Evolutionary conservation across 2,329 filamentous ascomycete genomes (phyloP).

Genomic region (Ophiostoma sp.): DNA sequence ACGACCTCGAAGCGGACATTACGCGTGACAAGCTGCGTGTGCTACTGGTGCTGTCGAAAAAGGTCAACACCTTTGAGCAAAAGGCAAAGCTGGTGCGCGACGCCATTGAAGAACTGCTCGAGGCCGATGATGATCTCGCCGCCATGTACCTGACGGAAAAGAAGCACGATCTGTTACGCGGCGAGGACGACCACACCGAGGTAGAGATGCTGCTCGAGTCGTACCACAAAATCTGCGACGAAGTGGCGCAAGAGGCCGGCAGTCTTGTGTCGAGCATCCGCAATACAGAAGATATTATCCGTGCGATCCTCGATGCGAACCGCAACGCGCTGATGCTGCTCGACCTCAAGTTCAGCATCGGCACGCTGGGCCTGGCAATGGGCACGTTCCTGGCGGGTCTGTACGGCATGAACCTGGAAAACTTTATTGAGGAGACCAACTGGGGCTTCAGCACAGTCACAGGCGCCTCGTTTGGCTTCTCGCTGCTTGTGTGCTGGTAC

Average conservation of each 20-base stretch:
- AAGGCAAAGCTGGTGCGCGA: slow-evolving; percentile 91
- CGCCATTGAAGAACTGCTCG: slow-evolving; percentile 88
- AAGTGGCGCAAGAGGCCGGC: slow-evolving; percentile 91
- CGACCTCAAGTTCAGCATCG: slow-evolving; percentile 92
- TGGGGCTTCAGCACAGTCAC: slow-evolving; percentile 78
- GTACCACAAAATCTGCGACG: slow-evolving; percentile 95
- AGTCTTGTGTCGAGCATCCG: slow-evolving; percentile 91
- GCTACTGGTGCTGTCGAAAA: slow-evolving; percentile 89
- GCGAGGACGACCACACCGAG: slow-evolving; percentile 86
- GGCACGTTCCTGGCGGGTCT: slow-evolving; percentile 95
- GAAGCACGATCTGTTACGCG: slow-evolving; percentile 62
- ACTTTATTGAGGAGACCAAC: slow-evolving; percentile 92
- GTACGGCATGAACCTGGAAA: slow-evolving; percentile 99
- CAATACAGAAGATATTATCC: slow-evolving; percentile 99
- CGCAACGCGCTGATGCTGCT: slow-evolving; percentile 97
- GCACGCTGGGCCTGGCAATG: slow-evolving; percentile 87
- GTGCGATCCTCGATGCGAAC: slow-evolving; percentile 95
- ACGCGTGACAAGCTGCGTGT: slow-evolving; percentile 88
- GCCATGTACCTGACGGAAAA: slow-evolving; percentile 96
- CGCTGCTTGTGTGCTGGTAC: slow-evolving; percentile 72
- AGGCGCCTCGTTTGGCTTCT: slow-evolving; percentile 62
- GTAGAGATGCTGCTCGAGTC: slow-evolving; percentile 95
- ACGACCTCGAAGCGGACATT: slow-evolving; percentile 92
- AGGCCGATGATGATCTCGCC: slow-evolving; percentile 91
- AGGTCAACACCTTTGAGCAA: slow-evolving; percentile 93